Evolutionary conservation across 83 land plant species (phyloP).

Genomic region (Diphasiastrum complanatum): DNA sequence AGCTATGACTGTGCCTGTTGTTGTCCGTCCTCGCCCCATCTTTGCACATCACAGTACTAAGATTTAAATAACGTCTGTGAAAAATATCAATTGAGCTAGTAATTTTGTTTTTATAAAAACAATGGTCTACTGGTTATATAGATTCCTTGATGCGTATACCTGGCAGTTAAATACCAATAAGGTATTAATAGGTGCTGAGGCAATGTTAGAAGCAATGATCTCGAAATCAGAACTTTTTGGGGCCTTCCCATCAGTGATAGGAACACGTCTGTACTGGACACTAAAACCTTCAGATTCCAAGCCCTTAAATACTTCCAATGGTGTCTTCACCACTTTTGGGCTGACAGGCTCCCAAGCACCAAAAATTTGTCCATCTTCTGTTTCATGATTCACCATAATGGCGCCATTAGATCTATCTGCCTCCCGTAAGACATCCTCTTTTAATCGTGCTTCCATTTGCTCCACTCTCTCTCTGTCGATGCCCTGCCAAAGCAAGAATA

Average conservation of each 20-base stretch:
- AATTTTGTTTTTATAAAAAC: too few species aligned
- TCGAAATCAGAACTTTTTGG: constrained; percentile 17
- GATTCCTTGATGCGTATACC: too few species aligned
- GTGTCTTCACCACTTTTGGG: constrained; percentile 6
- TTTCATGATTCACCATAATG: constrained; percentile 14
- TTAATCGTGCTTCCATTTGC: constrained; percentile 7
- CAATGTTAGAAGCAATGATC: not conserved
- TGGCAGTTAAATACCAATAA: constrained; percentile 10
- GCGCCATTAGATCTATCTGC: constrained; percentile 9
- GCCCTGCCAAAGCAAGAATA: not conserved
- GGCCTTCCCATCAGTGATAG: constrained; percentile 12
- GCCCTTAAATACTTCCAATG: not conserved
- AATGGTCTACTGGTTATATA: too few species aligned
- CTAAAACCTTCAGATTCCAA: constrained; percentile 1
- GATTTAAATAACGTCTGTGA: not conserved
- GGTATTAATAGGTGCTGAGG: not conserved
- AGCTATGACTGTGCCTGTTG: too few species aligned
- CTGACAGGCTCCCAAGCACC: constrained; percentile 9
- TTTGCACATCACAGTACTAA: constrained; percentile 6
- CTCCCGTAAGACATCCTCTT: constrained; percentile 6
- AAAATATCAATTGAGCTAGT: too few species aligned
- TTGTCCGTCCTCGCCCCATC: too few species aligned
- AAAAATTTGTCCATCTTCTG: constrained; percentile 11
- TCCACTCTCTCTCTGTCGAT: constrained; percentile 12
- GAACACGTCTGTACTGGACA: constrained; percentile 2